phyloP scores from a whole-genome alignment of 768 basidiomycete species.

The Boletus patriciae region DNA sequence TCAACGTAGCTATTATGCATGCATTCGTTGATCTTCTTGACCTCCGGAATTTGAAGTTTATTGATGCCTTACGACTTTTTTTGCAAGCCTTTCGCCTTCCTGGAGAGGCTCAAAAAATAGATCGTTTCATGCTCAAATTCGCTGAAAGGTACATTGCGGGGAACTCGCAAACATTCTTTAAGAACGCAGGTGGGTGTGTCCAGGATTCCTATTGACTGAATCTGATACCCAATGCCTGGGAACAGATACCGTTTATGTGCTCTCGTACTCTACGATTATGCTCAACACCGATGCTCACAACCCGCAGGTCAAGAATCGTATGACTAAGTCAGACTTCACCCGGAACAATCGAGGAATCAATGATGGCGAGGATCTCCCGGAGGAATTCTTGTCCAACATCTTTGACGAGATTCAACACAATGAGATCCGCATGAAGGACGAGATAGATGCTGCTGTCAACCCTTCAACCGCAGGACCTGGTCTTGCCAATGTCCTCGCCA shows the following conservation, averaged over 20 bases:
- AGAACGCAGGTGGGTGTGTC: slow-evolving; percentile 78
- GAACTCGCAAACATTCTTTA: slow-evolving; percentile 81
- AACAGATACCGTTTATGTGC: slow-evolving; percentile 87
- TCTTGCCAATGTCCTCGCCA: slow-evolving; percentile 77
- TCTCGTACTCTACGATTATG: slow-evolving; percentile 94
- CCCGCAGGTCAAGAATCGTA: slow-evolving; percentile 90
- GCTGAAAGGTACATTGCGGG: slow-evolving; percentile 94
- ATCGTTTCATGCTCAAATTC: slow-evolving; percentile 98
- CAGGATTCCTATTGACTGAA: not conserved
- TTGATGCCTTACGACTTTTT: slow-evolving; percentile 87
- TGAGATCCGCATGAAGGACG: slow-evolving; percentile 99
- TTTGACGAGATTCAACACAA: slow-evolving; percentile 90
- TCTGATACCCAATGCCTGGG: slow-evolving; percentile 6
- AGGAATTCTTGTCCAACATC: slow-evolving; percentile 73
- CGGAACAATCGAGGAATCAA: slow-evolving; percentile 98
- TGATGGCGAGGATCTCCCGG: slow-evolving; percentile 83
- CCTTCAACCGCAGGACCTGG: slow-evolving; percentile 59
- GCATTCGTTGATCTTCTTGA: slow-evolving; percentile 94
- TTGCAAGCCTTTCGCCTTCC: slow-evolving; percentile 96
- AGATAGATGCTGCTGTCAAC: slow-evolving; percentile 61
- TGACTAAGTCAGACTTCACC: slow-evolving; percentile 89
- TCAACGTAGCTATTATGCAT: slow-evolving; percentile 93
- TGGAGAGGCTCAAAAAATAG: slow-evolving; percentile 97
- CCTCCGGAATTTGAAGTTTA: slow-evolving; percentile 76
- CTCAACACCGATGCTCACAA: slow-evolving; percentile 98